These are phyloP conservation scores for Chytriomyces sp. DNA, from an alignment of 192 early-diverging fungal species.

Conservation along the genomic window DNA sequence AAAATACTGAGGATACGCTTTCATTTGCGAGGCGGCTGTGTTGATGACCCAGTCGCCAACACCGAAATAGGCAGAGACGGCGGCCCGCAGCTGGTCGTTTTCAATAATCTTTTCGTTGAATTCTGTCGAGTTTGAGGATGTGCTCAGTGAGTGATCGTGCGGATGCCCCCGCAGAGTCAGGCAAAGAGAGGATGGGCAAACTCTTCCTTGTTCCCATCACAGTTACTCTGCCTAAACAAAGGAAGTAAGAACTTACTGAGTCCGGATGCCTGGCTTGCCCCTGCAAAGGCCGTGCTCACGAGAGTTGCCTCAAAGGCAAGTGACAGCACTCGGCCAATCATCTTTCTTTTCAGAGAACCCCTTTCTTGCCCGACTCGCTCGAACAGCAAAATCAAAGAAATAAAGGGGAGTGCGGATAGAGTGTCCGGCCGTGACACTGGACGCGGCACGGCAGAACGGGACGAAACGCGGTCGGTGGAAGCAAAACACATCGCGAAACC, in stretches of 20 bases:
- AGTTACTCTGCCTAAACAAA: neutral
- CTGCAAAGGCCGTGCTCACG: conserved; percentile 41
- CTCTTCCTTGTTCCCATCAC: neutral
- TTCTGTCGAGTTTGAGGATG: conserved; percentile 19
- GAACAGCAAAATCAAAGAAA: no score
- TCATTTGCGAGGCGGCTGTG: conserved; percentile 33
- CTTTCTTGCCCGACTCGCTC: no score
- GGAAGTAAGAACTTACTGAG: conserved; percentile 26
- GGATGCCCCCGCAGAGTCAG: neutral
- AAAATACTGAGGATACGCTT: conserved; percentile 40
- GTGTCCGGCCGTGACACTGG: no score
- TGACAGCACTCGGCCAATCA: conserved; percentile 31
- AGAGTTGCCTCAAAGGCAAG: conserved; percentile 41
- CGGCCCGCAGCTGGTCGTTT: conserved; percentile 40
- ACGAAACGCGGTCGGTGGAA: neutral
- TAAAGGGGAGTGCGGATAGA: no score
- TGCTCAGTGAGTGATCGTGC: neutral
- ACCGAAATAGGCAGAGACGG: conserved; percentile 27
- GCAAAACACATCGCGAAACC: neutral
- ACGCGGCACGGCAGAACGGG: no score
- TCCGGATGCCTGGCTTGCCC: conserved; percentile 35
- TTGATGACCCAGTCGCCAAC: conserved; percentile 47
- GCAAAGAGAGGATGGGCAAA: neutral
- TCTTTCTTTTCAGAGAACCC: neutral
- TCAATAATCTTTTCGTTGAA: conserved; percentile 44